A percentile compares a stretch with the other conserved stretches of the same genome.
Conservation (phyloP, 2,329 filamentous ascomycete genomes). For the Penicillium frequentans region DNA sequence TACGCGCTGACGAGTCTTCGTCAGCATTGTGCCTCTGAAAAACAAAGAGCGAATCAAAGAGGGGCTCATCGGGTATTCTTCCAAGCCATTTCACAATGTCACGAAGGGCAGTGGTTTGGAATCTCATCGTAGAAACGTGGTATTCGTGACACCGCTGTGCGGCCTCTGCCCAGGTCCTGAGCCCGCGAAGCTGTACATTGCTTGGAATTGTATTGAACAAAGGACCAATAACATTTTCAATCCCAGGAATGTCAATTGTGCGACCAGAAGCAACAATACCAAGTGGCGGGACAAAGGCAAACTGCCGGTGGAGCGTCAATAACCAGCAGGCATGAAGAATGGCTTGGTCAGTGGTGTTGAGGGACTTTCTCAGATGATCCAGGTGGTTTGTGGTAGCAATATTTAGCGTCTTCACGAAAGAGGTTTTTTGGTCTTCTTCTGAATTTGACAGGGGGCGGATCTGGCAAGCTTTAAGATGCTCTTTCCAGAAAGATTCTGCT, state of each 20-base stretch:
- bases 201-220: conserved; percentile 89
- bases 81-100: conserved; percentile 78
- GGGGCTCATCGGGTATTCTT: conserved; percentile 51
- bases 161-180: conserved; percentile 60
- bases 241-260: conserved; percentile 62
- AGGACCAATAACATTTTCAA: conserved; percentile 72
- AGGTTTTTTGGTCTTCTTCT: conserved; percentile 6
- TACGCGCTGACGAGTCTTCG: conserved; percentile 21
- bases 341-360: conserved; percentile 76
- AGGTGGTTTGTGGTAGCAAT: conserved; percentile 46
- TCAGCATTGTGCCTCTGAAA: conserved; percentile 61
- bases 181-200: conserved; percentile 47
- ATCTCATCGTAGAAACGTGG: conserved; percentile 66
- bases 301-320: conserved; percentile 57
- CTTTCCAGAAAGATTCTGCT: conserved; percentile 67
- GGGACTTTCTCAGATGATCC: conserved; percentile 53
- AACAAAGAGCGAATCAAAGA: conserved; percentile 82
- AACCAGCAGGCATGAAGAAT: conserved; percentile 76
- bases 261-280: conserved; percentile 80
- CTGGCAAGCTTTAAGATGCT: conserved; percentile 48
- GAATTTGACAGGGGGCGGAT: conserved; percentile 15
- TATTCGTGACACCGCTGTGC: conserved; percentile 68
- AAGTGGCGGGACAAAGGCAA: conserved; percentile 54
- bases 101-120: conserved; percentile 76
- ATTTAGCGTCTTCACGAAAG: conserved; percentile 18